Base-by-base conservation (phyloP, 2,329 filamentous ascomycete species). In the Xylariaceae sp. region DNA sequence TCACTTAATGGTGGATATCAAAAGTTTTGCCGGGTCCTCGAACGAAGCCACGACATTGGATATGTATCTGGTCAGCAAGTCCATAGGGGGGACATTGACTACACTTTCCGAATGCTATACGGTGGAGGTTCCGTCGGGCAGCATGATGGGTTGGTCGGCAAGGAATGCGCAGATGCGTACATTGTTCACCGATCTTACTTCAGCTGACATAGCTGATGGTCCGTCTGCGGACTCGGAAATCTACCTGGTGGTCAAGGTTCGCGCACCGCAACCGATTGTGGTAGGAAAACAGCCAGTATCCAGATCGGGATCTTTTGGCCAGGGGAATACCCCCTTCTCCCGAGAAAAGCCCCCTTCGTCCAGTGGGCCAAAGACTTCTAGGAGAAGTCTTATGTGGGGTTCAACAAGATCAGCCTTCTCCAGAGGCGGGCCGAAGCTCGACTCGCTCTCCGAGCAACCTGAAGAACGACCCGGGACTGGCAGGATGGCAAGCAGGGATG, bases 101-200 rank as follows among this genome's bases (percentile, higher is more conserved):
- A 80, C 82, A 3, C 67, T 97, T 1, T 94, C 89, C 2, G 93
- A 98, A 64, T 85, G 79, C 37, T 96, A 88, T 64, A 78, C 79
- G 13, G 78, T 95, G 39, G 83, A 90, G 40, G 76, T 95, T 12
- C 84, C 87, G 1, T 71, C 87, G 0, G 83, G 84, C 22, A 87
- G 89, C 42, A 78, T 79, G 16, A 79, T 90, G 47, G 75, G 81
- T 11, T 79, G 77, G 45, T 67, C 87, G 37, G 67, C 77, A 9
- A 77, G 81, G 39, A 78, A 79, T 48, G 76, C 79, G 17, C 83
- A 84, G 57, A 79, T 90, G 59, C 88, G 85, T 57, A 94, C 89
- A 0, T 73, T 98, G 2, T 96, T 97, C 53, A 83, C 88, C 3
- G 89, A 97, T 55, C 70, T 98, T 15, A 88, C 83, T 30, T 78